phyloP scores from a whole-genome alignment of 1,139 yeast species.

The Debaryomycetaceae sp. region DNA sequence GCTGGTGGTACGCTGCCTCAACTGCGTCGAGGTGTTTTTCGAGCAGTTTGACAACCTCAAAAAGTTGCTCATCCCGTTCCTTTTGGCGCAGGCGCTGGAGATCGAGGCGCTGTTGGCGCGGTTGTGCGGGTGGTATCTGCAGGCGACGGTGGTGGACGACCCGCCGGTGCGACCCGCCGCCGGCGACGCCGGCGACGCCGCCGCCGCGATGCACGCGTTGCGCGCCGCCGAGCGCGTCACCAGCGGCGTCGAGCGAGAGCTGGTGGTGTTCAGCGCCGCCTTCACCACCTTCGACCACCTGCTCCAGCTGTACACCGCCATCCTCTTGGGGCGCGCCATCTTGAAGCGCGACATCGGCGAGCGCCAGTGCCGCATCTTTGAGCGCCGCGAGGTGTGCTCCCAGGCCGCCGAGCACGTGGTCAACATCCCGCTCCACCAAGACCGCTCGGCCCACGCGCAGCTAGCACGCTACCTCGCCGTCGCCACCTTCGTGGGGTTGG shows the following conservation, averaged over 20 bases:
- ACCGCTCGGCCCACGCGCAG: slow-evolving; percentile 19
- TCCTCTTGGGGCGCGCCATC: slow-evolving; percentile 40
- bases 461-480: slow-evolving; percentile 20
- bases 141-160: slow-evolving; percentile 28
- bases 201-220: slow-evolving; percentile 11
- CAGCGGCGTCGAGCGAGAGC: slow-evolving; percentile 34
- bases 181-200: neutral
- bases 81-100: slow-evolving; percentile 27
- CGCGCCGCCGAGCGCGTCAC: slow-evolving; percentile 36
- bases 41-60: slow-evolving; percentile 34
- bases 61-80: slow-evolving; percentile 34
- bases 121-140: slow-evolving; percentile 3
- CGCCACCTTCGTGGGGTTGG: slow-evolving; percentile 5
- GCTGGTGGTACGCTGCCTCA: slow-evolving; percentile 19
- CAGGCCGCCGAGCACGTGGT: slow-evolving; percentile 44
- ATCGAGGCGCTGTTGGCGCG: slow-evolving; percentile 24
- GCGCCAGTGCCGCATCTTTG: slow-evolving; percentile 30
- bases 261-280: slow-evolving; percentile 23
- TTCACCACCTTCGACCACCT: slow-evolving; percentile 33
- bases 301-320: slow-evolving; percentile 33
- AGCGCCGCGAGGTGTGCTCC: slow-evolving; percentile 36
- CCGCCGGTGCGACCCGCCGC: too few species aligned
- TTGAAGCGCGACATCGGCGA: slow-evolving; percentile 31
- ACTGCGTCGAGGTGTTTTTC: slow-evolving; percentile 34
- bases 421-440: slow-evolving; percentile 38